Evolutionary conservation across 495 filamentous ascomycete genomes (phyloP).

Genomic region (Tuber magnatum): DNA sequence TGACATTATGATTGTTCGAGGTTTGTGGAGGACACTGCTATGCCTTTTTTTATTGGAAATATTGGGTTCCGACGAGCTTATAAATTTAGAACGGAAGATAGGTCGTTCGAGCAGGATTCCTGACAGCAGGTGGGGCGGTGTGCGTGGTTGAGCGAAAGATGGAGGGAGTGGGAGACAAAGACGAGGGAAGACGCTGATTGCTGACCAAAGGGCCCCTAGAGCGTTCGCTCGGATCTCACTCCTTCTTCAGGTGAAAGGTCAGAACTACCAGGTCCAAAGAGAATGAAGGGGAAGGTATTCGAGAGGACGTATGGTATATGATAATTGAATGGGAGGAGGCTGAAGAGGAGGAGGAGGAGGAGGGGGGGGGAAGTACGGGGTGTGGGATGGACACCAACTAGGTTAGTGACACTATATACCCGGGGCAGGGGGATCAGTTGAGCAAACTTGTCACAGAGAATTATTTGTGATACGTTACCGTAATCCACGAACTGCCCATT

Average conservation of each 20-base stretch:
- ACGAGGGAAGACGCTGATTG: background rate
- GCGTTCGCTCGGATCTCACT: background rate
- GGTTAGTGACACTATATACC: background rate
- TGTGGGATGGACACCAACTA: background rate
- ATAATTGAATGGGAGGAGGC: background rate
- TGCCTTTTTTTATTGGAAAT: background rate
- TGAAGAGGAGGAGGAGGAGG: background rate
- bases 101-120: background rate
- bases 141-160: background rate
- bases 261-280: background rate
- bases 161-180: background rate
- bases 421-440: background rate
- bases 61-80: background rate
- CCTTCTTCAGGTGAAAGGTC: background rate
- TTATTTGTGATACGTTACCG: background rate
- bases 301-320: background rate
- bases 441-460: background rate
- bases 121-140: background rate
- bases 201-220: background rate
- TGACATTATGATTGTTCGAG: constrained; percentile 21
- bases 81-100: background rate
- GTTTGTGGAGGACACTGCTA: background rate
- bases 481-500: background rate
- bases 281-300: background rate
- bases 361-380: background rate